Base-by-base conservation (phyloP, 768 basidiomycete genomes). In the Boletus rufocinnamomeus region DNA sequence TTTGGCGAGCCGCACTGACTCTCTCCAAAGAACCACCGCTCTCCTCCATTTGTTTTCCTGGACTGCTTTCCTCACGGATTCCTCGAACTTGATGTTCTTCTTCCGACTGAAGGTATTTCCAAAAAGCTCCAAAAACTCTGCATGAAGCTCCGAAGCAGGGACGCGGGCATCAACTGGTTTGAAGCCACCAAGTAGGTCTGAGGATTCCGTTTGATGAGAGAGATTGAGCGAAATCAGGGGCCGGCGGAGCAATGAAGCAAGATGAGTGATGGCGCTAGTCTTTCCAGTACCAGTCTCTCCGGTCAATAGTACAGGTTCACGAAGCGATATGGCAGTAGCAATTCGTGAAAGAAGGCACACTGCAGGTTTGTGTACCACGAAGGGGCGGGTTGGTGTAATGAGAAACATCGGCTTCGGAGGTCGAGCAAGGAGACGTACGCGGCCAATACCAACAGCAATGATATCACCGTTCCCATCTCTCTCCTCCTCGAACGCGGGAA, bases 221-320 rank as follows among this genome's bases (percentile, higher is more conserved):
- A 98, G 73, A 70, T 99, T 99, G 57, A 99, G 82, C 1, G 95
- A 93, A 54, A 93, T 82, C 35, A 99, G 81, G 0, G 87, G 85
- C 13, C 84, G 83, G 8, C 80, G 82, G 30, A 97, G 81, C n/a
- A 91, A 73, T 2, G 86, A 80, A 13, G 97, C 89, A 32, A 98
- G 80, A 66, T 97, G 86, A 3, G 94, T 91, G 17, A 99, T 84
- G 21, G 86, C 83, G 52, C 95, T 95, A 0, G 97, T 99, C 75
- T 99, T 99, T 16, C 97, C 97, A 1, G 97, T 99, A n/a, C 97
- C 97, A 2, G 97, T 99, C 77, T 99, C 97, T 47, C 97, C 97
- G 0, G 95, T 94, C 27, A 99, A 81, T 9, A 99, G 81, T 6
- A 95, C 79, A 6, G 97, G 94, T 68, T 99, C 97, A 16, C 75